Conservation (phyloP, 345 rosid genomes). For the Nasturtium officinale region DNA sequence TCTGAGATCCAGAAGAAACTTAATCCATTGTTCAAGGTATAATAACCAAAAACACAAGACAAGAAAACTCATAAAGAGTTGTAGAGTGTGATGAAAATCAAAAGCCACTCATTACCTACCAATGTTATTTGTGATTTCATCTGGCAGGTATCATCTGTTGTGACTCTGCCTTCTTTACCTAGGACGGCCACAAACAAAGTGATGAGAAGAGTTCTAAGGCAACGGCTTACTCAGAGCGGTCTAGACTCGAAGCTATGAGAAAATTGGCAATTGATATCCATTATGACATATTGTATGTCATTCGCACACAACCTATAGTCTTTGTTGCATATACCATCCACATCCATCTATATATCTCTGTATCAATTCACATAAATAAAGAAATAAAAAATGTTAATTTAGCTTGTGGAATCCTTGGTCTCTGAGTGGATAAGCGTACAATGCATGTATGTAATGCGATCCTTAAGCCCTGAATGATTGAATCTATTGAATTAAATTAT, state of each 20-base stretch:
- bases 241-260: constrained; percentile 62
- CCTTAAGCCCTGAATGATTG: not conserved
- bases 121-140: not conserved
- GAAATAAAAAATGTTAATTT: not conserved
- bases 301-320: not conserved
- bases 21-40: constrained; percentile 89
- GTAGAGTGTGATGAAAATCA: not conserved
- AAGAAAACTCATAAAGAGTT: not conserved
- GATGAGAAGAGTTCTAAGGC: constrained; percentile 89
- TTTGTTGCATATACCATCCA: constrained; percentile 32
- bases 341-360: not conserved
- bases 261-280: not conserved
- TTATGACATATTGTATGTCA: constrained; percentile 1
- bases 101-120: not conserved
- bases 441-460: not conserved
- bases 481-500: not conserved
- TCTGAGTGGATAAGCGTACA: no score
- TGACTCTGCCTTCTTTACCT: constrained; percentile 63
- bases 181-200: constrained; percentile 94
- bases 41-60: constrained; percentile 16
- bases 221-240: constrained; percentile 55
- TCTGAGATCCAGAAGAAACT: constrained; percentile 84
- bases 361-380: constrained; percentile 13
- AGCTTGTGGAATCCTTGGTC: not conserved
- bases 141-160: constrained; percentile 67